Percentiles rank a stretch among this genome's conserved stretches.
These are phyloP conservation scores for Colletotrichum tanaceti DNA, from an alignment of 2,329 filamentous ascomycete genomes.

Conservation along the genomic window DNA sequence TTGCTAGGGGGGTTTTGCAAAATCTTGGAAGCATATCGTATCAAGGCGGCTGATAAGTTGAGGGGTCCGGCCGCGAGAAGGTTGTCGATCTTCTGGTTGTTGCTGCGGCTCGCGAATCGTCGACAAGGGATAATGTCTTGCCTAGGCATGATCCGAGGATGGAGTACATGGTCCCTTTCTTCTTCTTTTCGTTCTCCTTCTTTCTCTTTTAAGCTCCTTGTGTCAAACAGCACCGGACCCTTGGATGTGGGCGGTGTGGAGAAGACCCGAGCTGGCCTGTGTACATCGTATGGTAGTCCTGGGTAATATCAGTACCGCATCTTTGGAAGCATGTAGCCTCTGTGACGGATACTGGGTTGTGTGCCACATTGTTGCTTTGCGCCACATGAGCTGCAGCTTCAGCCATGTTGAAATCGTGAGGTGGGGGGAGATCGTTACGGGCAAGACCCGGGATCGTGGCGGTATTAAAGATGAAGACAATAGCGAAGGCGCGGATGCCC, in stretches of 20 bases:
- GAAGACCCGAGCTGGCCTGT: neutral
- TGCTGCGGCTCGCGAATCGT: constrained; percentile 29
- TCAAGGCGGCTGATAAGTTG: neutral
- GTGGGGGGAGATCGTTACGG: neutral
- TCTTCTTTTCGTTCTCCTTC: too few relatives aligned
- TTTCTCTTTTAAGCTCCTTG: neutral
- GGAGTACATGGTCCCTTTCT: constrained; percentile 14
- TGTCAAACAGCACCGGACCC: neutral
- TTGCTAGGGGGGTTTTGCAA: neutral
- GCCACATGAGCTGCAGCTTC: neutral
- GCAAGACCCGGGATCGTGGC: neutral
- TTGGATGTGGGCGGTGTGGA: neutral
- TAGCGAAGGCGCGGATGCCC: neutral
- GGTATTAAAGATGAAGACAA: neutral
- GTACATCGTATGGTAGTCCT: too few relatives aligned
- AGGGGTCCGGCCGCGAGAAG: constrained; percentile 19
- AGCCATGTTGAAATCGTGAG: neutral
- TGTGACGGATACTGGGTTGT: neutral
- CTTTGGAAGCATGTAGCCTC: neutral
- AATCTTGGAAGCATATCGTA: neutral
- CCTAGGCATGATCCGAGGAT: constrained; percentile 19
- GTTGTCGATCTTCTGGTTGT: constrained; percentile 27
- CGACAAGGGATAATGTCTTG: constrained; percentile 2
- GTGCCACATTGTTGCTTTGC: neutral
- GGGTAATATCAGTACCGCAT: too few relatives aligned